A percentile compares a stretch with the other conserved stretches of the same genome.
phyloP scores from a whole-genome alignment of 148 eudicot genomes.

The Gaultheria prostrata region DNA sequence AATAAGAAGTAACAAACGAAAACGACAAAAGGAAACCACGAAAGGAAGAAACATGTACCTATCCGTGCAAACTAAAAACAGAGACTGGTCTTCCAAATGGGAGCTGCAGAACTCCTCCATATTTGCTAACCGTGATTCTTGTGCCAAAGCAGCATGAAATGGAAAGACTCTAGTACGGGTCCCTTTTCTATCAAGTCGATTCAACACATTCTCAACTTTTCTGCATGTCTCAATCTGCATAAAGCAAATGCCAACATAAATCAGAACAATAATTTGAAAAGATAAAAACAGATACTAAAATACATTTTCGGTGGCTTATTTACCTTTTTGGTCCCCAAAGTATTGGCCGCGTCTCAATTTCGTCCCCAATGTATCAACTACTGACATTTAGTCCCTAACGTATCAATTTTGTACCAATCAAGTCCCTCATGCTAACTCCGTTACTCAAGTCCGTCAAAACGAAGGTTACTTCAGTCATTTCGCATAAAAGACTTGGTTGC shows the following conservation, averaged over 20 bases:
- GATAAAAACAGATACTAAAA: not conserved
- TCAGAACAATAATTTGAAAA: not conserved
- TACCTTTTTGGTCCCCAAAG: too few relatives aligned
- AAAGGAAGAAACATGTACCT: constrained; percentile 40
- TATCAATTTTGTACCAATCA: too few relatives aligned
- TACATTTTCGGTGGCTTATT: not conserved
- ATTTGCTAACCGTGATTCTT: constrained; percentile 67
- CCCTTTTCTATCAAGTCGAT: constrained; percentile 76
- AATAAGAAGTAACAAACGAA: not conserved
- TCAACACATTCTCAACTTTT: constrained; percentile 86
- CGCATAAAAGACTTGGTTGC: too few relatives aligned
- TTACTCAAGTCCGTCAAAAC: too few relatives aligned
- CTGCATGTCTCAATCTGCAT: constrained; percentile 95
- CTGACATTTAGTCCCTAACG: too few relatives aligned
- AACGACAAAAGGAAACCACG: not conserved
- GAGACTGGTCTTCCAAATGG: constrained; percentile 32
- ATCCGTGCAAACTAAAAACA: constrained; percentile 92
- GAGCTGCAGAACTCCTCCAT: constrained; percentile 71
- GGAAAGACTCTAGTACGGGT: constrained; percentile 50
- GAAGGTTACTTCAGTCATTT: too few relatives aligned
- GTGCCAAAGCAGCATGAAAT: constrained; percentile 91
- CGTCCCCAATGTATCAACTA: too few relatives aligned
- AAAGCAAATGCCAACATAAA: constrained; percentile 1
- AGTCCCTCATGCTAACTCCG: too few relatives aligned
- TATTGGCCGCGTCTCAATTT: too few relatives aligned